A percentile compares a stretch with the other conserved stretches of the same genome.
phyloP scores from a whole-genome alignment of 495 filamentous ascomycete species.

The Penicillium psychrofluorescens region DNA sequence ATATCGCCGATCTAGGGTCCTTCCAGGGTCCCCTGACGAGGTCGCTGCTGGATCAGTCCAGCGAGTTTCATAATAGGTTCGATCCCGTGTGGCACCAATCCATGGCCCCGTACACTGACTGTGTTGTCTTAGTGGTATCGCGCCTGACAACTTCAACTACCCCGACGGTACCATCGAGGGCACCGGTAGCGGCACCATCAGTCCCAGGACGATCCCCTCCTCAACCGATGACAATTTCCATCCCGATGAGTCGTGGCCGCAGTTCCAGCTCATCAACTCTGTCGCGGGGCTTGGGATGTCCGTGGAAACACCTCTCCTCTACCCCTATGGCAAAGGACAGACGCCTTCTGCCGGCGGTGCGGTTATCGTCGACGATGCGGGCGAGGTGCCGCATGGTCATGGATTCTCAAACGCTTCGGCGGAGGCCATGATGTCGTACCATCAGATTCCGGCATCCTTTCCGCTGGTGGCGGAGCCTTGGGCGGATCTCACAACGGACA shows the following conservation, averaged over 20 bases:
- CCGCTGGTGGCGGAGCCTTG: slow-evolving; percentile 27
- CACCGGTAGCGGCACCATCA: slow-evolving; percentile 35
- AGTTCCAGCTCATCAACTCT: slow-evolving; percentile 33
- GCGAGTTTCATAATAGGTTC: slow-evolving; percentile 13
- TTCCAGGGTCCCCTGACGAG: slow-evolving; percentile 24
- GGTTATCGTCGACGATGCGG: slow-evolving; percentile 36
- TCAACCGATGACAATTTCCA: slow-evolving; percentile 39
- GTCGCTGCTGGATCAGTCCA: slow-evolving; percentile 17
- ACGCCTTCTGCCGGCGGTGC: slow-evolving; percentile 21
- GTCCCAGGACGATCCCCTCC: slow-evolving; percentile 35
- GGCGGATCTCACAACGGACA: slow-evolving; percentile 15
- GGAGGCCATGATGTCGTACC: slow-evolving; percentile 27
- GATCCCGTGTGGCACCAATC: too few relatives aligned
- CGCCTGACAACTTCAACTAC: slow-evolving; percentile 27
- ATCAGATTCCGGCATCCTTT: slow-evolving; percentile 28
- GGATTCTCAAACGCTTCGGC: slow-evolving; percentile 26
- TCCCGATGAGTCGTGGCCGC: slow-evolving; percentile 35
- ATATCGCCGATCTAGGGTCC: slow-evolving; percentile 29
- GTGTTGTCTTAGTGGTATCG: slow-evolving; percentile 5
- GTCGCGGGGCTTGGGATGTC: slow-evolving; percentile 24
- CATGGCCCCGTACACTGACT: too few relatives aligned
- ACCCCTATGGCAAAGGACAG: slow-evolving; percentile 29
- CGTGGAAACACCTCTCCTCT: slow-evolving; percentile 30
- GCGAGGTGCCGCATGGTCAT: slow-evolving; percentile 26
- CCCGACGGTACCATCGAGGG: slow-evolving; percentile 25